A percentile compares a stretch with the other conserved stretches of the same genome.
Evolutionary conservation across 2,329 filamentous ascomycete genomes (phyloP).

Genomic region (Microcyclospora tardicrescens): DNA sequence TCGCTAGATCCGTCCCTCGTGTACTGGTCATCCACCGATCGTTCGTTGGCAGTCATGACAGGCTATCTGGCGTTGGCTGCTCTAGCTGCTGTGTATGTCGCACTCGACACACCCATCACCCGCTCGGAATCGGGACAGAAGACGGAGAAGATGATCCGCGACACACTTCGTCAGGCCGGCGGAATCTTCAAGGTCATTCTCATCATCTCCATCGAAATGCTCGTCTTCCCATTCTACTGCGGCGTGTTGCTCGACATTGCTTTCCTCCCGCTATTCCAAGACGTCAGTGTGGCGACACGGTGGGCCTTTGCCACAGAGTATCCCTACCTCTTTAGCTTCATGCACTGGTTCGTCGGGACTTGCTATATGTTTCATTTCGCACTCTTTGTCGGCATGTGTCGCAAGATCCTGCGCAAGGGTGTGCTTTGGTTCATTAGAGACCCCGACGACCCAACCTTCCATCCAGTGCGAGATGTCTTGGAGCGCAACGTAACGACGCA

Average conservation of each 20-base stretch:
- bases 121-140: conserved; percentile 44
- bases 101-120: conserved; percentile 58
- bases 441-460: conserved; percentile 95
- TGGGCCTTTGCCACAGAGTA: conserved; percentile 64
- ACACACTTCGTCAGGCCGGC: conserved; percentile 80
- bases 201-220: conserved; percentile 98
- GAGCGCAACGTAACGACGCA: conserved; percentile 88
- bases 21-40: conserved; percentile 40
- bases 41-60: conserved; percentile 59
- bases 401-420: conserved; percentile 89
- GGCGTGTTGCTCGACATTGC: conserved; percentile 81
- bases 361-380: conserved; percentile 99
- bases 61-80: conserved; percentile 71
- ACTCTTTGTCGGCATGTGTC: conserved; percentile 95
- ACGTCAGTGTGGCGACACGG: conserved; percentile 63
- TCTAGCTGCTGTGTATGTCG: conserved; percentile 66
- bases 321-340: conserved; percentile 82
- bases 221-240: conserved; percentile 91
- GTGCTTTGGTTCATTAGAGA: conserved; percentile 97
- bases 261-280: conserved; percentile 75
- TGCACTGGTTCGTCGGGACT: conserved; percentile 97
- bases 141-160: conserved; percentile 63
- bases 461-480: conserved; percentile 90
- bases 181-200: conserved; percentile 96
- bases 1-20: conserved; percentile 26